These are phyloP conservation scores for Boletus reticuloceps DNA, from an alignment of 768 basidiomycete genomes.

Conservation along the genomic window DNA sequence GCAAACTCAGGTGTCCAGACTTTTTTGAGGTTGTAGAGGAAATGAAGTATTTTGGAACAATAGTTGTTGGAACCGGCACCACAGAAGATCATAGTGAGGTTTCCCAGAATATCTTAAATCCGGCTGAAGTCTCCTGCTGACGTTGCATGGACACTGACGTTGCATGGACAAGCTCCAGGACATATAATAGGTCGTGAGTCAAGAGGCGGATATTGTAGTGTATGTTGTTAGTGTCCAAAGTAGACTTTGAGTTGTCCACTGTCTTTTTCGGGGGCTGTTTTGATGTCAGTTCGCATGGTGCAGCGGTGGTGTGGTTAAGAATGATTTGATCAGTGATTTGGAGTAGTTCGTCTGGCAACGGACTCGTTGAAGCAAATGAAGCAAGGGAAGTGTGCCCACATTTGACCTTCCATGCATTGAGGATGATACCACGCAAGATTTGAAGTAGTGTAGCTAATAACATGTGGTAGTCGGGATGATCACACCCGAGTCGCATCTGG, in stretches of 20 bases:
- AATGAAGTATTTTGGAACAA: not conserved
- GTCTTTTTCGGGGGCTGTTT: too few relatives aligned
- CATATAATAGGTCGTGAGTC: not conserved
- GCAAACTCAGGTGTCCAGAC: not conserved
- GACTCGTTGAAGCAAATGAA: too few relatives aligned
- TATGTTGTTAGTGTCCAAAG: too few relatives aligned
- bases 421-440: too few relatives aligned
- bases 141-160: too few relatives aligned
- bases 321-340: not conserved
- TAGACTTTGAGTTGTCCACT: too few relatives aligned
- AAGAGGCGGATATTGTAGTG: not conserved
- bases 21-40: not conserved
- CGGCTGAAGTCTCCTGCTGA: not conserved
- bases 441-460: too few relatives aligned
- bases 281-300: too few relatives aligned
- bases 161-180: not conserved
- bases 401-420: too few relatives aligned
- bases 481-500: not conserved
- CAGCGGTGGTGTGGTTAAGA: not conserved
- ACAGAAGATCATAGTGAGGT: not conserved
- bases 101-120: not conserved
- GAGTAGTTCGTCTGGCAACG: not conserved
- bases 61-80: not conserved
- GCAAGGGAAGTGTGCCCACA: too few relatives aligned
- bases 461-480: too few relatives aligned